Base-by-base conservation (phyloP, 495 filamentous ascomycete species). In the Penicillium macrosclerotiorum region DNA sequence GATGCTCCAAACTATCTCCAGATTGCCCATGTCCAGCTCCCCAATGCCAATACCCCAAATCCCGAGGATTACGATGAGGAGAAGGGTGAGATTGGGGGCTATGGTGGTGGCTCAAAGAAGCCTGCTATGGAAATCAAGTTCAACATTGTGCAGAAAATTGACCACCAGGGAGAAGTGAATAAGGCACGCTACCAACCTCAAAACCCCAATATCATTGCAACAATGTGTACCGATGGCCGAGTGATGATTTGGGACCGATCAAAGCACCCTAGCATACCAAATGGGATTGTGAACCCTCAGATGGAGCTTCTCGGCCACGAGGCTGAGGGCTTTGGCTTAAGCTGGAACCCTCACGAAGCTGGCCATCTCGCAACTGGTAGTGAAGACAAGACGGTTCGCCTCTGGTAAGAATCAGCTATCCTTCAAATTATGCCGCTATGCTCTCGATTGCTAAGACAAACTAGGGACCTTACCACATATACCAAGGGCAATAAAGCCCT, bases 151-250 rank as follows among this genome's bases (percentile, higher is more conserved):
- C 94, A 99, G 67, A 93, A 88, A 67, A 97, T 99, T 60, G 87
- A 95, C 54, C 94, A 99, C 65, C 88, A 89, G 17, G 88, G 88
- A 24, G 94, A 99, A 63, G 90, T 99, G 57, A 99, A 99, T 75
- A 99, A 97, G 67, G 94, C 94, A 1, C 82, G 94, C 46, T 96
- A 97, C 65, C 90, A 94, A 67, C 94, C 93, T 11, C 92, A 97
- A 64, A 99, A 99, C 53, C 93, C 93, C 6, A 88, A 99, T 55
- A 81, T 99, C 41, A 96, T 99, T 53, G 94, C 93, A 13, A 95
- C 94, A 1, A 86, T 96, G 77, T 88, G 88, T 20, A 81, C 85
- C 8, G 90, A 96, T 65, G 87, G 87, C 30, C 83, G 80, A 51
- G 86, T 95, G 20, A 79, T 96, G 69, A 83, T 99, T 49, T 99